Conservation (phyloP, 2,329 filamentous ascomycete genomes). For the Raffaelea deltoideospora region DNA sequence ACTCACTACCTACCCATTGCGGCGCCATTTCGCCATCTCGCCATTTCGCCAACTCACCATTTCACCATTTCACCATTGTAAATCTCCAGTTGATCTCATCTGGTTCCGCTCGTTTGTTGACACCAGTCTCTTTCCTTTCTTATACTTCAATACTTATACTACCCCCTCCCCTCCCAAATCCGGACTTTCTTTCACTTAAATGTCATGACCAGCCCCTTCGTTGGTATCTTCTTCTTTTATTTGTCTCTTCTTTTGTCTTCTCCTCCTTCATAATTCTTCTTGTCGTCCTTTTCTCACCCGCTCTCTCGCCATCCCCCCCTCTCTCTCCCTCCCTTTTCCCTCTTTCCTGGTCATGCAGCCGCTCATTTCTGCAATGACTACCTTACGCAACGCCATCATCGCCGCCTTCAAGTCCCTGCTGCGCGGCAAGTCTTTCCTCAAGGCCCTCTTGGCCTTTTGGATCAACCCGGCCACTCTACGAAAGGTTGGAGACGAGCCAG, state of each 20-base stretch:
- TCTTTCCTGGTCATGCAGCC: constrained; percentile 24
- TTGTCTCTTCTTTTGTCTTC: neutral
- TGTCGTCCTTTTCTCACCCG: neutral
- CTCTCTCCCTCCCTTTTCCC: neutral
- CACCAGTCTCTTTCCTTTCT: too few species aligned
- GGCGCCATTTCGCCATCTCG: too few species aligned
- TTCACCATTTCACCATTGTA: too few species aligned
- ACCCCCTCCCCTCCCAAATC: too few species aligned
- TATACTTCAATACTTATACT: too few species aligned
- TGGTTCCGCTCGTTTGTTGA: too few species aligned
- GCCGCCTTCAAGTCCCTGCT: constrained; percentile 43
- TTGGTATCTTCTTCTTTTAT: too few species aligned
- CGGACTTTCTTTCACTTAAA: too few species aligned
- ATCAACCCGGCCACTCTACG: too few species aligned
- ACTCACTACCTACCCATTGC: too few species aligned
- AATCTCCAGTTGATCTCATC: too few species aligned
- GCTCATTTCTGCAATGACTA: constrained; percentile 41
- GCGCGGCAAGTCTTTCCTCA: constrained; percentile 42
- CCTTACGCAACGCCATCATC: constrained; percentile 37
- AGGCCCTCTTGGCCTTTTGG: constrained; percentile 41
- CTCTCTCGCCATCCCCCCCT: neutral
- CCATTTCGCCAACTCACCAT: too few species aligned
- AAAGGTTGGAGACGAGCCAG: constrained; percentile 7
- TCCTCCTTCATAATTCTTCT: neutral
- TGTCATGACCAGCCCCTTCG: constrained; percentile 2